Evolutionary conservation across 257 asterid genomes (phyloP).

Genomic region (Nicotiana attenuata): DNA sequence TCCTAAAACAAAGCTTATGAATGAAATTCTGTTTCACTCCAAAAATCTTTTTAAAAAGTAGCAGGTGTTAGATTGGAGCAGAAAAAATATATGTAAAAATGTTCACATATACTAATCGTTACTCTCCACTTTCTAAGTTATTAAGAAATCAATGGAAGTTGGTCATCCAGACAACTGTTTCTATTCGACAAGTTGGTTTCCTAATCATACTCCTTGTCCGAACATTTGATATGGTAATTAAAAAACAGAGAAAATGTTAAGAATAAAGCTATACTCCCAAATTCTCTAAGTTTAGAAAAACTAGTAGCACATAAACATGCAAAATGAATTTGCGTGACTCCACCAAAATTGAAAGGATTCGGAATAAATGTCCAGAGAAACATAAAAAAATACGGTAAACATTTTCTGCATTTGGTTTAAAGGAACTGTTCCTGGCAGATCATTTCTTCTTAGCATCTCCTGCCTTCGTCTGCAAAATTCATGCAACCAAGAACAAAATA

Average conservation of each 20-base stretch:
- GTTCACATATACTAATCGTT: not conserved
- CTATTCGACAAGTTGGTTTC: not conserved
- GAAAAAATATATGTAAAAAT: not conserved
- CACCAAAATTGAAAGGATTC: slow-evolving; percentile 5
- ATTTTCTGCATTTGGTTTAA: too few species aligned
- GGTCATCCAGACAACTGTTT: not conserved
- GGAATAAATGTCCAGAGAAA: not conserved
- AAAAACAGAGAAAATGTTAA: not conserved
- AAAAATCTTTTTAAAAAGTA: not conserved
- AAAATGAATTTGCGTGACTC: not conserved
- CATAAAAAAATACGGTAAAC: not conserved
- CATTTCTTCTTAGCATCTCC: slow-evolving; percentile 31
- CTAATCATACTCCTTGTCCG: not conserved
- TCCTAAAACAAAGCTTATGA: too few species aligned
- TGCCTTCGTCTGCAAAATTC: slow-evolving; percentile 27
- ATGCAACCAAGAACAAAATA: not conserved
- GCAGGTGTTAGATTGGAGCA: not conserved
- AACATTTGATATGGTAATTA: not conserved
- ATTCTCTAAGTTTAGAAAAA: not conserved
- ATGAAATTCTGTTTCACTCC: too few species aligned
- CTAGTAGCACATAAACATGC: not conserved
- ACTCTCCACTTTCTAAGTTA: not conserved
- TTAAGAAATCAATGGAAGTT: not conserved
- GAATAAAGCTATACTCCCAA: not conserved
- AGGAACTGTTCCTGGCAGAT: not conserved